Conservation (phyloP, 2,329 filamentous ascomycete genomes). For the Neophaeococcomyces mojaviensis region DNA sequence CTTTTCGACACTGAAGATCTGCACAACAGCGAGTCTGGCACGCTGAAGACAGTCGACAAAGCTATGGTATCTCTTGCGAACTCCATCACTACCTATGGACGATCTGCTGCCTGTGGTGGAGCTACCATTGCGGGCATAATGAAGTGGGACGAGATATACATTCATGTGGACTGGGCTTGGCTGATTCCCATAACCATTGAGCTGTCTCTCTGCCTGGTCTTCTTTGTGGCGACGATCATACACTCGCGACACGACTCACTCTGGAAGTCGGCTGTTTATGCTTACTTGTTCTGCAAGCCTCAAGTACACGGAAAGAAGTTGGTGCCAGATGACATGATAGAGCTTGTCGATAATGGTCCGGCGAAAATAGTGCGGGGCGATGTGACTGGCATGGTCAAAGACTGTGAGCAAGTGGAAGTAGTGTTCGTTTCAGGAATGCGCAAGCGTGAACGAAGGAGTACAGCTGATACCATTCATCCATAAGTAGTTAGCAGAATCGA, state of each 20-base stretch:
- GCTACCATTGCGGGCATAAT: neutral
- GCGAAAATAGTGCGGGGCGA: no score
- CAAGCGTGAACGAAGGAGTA: no score
- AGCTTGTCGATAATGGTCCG: no score
- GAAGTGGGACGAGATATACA: constrained; percentile 1
- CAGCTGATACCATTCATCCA: no score
- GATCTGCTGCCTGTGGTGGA: neutral
- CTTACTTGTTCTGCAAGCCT: neutral
- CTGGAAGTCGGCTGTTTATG: constrained; percentile 1
- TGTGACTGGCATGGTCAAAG: no score
- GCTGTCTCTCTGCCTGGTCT: neutral
- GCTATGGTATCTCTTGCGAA: neutral
- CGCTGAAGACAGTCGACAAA: neutral
- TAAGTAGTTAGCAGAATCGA: no score
- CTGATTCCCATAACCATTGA: neutral
- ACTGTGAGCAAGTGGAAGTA: no score
- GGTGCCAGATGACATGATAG: no score
- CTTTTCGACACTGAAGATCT: neutral
- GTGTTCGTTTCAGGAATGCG: no score
- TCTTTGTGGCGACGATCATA: constrained; percentile 2
- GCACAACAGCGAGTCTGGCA: neutral
- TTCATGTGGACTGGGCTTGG: constrained; percentile 5
- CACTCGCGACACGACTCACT: neutral
- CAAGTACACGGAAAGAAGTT: no score
- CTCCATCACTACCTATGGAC: constrained; percentile 2